Percentiles rank a stretch among this genome's conserved stretches.
Evolutionary conservation across 2,329 filamentous ascomycete genomes (phyloP).

Genomic region (Pseudogymnoascus sp.): DNA sequence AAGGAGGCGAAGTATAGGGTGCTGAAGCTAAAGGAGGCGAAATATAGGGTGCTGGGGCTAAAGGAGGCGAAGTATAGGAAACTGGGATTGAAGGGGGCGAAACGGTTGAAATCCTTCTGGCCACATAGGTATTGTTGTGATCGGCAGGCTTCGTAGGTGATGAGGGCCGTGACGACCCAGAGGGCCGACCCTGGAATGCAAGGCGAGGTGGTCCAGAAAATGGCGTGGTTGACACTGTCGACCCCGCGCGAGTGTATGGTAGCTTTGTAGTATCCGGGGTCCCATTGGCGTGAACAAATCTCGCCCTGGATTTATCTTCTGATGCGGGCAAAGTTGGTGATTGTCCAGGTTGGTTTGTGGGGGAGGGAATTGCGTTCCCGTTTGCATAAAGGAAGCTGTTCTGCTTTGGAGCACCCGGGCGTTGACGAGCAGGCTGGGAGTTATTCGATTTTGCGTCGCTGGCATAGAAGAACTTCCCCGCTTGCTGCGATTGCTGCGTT

Average conservation of each 20-base stretch:
- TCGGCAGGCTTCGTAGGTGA: neutral
- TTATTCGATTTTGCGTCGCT: slow-evolving; percentile 57
- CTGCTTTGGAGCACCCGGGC: slow-evolving; percentile 31
- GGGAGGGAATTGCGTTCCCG: slow-evolving; percentile 32
- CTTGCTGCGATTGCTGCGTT: neutral
- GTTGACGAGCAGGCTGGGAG: slow-evolving; percentile 24
- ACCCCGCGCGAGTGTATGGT: slow-evolving; percentile 27
- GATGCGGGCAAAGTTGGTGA: slow-evolving; percentile 28
- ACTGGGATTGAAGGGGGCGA: neutral
- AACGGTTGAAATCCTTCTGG: slow-evolving; percentile 7
- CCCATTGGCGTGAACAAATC: slow-evolving; percentile 72
- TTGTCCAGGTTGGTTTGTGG: slow-evolving; percentile 24
- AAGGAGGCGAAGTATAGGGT: neutral
- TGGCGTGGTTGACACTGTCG: slow-evolving; percentile 40
- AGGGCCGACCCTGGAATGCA: slow-evolving; percentile 16
- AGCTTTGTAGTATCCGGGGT: slow-evolving; percentile 42
- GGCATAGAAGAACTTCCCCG: slow-evolving; percentile 83
- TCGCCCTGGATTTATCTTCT: slow-evolving; percentile 38
- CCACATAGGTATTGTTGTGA: neutral
- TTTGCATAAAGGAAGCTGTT: slow-evolving; percentile 43
- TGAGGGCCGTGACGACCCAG: neutral
- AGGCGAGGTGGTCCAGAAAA: slow-evolving; percentile 37
- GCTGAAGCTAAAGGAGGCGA: neutral
- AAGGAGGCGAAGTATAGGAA: neutral
- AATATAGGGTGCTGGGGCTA: neutral